Percentiles rank a stretch among this genome's conserved stretches.
Conservation (phyloP, 345 rosid species). For the Melaleuca quinquenervia region DNA sequence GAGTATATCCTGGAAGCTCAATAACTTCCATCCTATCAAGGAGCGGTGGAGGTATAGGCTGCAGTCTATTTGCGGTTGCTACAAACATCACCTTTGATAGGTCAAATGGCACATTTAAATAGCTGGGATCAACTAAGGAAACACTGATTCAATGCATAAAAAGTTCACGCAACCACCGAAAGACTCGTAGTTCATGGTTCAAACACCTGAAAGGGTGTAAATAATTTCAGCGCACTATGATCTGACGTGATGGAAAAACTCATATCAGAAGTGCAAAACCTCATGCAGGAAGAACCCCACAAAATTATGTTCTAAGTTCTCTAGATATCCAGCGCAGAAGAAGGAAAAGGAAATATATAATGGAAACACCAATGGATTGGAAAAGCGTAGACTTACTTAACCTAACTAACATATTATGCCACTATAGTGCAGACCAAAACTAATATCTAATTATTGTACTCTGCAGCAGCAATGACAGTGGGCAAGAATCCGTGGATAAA, state of each 20-base stretch:
- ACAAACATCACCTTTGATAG: constrained; percentile 92
- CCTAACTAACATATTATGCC: background rate
- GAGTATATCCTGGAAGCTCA: constrained; percentile 95
- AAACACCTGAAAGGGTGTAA: background rate
- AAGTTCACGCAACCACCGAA: background rate
- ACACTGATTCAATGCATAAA: background rate
- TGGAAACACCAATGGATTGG: background rate
- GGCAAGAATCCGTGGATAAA: background rate
- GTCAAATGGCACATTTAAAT: constrained; percentile 95
- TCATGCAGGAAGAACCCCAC: background rate
- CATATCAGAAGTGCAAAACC: background rate
- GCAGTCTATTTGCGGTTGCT: constrained; percentile 90
- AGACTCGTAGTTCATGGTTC: background rate
- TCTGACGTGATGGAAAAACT: background rate
- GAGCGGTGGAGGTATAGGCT: constrained; percentile 95
- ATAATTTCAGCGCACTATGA: background rate
- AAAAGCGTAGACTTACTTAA: background rate
- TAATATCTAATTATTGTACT: background rate
- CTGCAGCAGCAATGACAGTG: background rate
- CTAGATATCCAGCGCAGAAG: background rate
- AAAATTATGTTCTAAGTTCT: background rate
- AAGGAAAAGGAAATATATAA: background rate
- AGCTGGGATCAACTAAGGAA: constrained; percentile 68
- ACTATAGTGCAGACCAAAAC: background rate
- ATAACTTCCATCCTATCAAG: constrained; percentile 97